These are phyloP conservation scores for Phoma sp. DNA, from an alignment of 2,329 filamentous ascomycete genomes.

Conservation along the genomic window DNA sequence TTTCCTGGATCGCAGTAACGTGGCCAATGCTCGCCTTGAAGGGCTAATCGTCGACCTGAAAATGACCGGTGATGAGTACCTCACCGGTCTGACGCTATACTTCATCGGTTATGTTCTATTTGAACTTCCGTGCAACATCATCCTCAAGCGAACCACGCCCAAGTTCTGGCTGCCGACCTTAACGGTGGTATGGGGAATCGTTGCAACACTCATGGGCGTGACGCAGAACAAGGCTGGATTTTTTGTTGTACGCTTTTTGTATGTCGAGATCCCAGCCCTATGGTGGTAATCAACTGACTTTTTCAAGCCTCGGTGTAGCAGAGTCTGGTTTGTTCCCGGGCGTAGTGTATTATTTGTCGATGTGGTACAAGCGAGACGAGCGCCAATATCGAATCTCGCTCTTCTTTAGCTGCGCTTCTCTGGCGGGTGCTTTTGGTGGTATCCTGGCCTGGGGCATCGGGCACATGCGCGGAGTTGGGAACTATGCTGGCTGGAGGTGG, in stretches of 20 bases:
- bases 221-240: constrained; percentile 56
- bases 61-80: constrained; percentile 60
- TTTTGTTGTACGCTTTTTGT: constrained; percentile 56
- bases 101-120: constrained; percentile 62
- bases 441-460: constrained; percentile 65
- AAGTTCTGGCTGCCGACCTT: constrained; percentile 54
- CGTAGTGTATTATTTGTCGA: constrained; percentile 63
- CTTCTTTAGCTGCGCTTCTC: constrained; percentile 64
- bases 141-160: constrained; percentile 65
- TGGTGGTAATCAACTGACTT: neutral
- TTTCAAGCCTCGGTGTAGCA: constrained; percentile 38
- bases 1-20: constrained; percentile 48
- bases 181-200: constrained; percentile 57
- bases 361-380: constrained; percentile 69
- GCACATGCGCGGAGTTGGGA: constrained; percentile 65
- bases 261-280: constrained; percentile 22
- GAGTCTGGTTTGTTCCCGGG: constrained; percentile 50
- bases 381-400: constrained; percentile 64
- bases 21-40: constrained; percentile 56
- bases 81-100: constrained; percentile 70
- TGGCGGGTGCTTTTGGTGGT: constrained; percentile 67
- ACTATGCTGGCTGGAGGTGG: constrained; percentile 50
- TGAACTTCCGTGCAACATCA: constrained; percentile 49
- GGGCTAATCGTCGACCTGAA: constrained; percentile 39
- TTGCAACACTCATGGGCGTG: constrained; percentile 59